These are phyloP conservation scores for Zizania latifolia DNA, from an alignment of 176 grass and related monocot genomes.

Conservation along the genomic window DNA sequence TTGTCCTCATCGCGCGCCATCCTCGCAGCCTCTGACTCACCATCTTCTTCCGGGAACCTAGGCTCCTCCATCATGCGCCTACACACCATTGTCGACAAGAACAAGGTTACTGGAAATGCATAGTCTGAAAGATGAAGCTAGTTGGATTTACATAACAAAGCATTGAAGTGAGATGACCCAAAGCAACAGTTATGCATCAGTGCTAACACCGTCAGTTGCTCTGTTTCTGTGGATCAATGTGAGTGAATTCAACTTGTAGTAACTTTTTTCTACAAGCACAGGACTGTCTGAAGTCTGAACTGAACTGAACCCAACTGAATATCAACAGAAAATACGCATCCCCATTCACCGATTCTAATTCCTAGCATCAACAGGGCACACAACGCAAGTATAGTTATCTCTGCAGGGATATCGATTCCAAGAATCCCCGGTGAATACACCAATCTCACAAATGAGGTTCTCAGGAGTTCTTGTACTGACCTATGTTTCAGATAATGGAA, in stretches of 20 bases:
- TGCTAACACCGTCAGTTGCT: no score
- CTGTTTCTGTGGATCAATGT: no score
- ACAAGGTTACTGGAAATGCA: neutral
- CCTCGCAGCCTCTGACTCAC: slow-evolving; percentile 20
- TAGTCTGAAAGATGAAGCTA: neutral
- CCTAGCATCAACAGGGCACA: neutral
- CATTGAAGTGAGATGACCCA: neutral
- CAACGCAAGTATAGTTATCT: neutral
- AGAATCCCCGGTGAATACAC: neutral
- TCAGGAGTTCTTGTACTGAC: no score
- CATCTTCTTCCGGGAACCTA: slow-evolving; percentile 46
- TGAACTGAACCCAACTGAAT: neutral
- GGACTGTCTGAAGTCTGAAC: neutral
- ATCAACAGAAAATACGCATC: neutral
- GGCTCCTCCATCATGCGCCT: slow-evolving; percentile 57
- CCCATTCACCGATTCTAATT: neutral
- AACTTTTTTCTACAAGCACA: neutral
- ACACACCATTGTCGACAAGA: neutral
- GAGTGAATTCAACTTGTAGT: neutral
- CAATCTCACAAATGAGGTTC: neutral
- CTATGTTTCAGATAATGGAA: no score
- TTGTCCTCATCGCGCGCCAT: slow-evolving; percentile 40
- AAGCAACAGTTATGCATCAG: neutral
- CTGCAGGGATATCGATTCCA: neutral
- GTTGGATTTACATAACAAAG: neutral